Evolutionary conservation across 1,139 yeast species (phyloP), one percentile per base, ranked within the genome.

Genomic region (Candida smagusa): DNA sequence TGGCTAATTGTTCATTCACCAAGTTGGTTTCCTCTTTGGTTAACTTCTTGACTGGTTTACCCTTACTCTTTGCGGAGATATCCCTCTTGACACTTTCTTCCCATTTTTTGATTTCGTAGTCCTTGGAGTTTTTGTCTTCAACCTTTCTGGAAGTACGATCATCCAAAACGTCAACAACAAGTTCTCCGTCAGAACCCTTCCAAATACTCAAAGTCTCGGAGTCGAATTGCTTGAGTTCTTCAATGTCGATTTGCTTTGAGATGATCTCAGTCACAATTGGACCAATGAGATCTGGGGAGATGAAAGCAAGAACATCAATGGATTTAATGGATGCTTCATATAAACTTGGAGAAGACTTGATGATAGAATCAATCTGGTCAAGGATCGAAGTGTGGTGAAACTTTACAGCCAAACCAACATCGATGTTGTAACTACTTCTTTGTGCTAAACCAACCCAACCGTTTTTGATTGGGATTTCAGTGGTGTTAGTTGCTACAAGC

Each of bases 31-130:
- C 96, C 52, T 89, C 97, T 48, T 79, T 84, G 7, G 95, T 73
- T 35, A 83, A 66, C 52, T 83, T 84, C 59, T 74, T 79, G 2
- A 50, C 47, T 4, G 56, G 58, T 30, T 57, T 39, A 5, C 43
- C 48, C 35, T 61, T 60, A 30, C 67, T 68, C 57, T 81, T 82
- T 40, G 71, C 68, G 1, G 84, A 82, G 40, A 88, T 69, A 54
- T 87, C 92, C 47, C 79, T 79, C 50, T 90, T 78, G 33, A 92
- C 75, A 36, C 77, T 76, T 51, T 84, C 90, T 58, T 92, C 98
- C 97, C 98, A 92, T 53, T 86, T 81, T 45, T 77, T 70, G 11
- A 89, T 85, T 50, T 86, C 95, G 54, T 86, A 87, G 52, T 89
- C 96, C 53, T 80, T 87, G 3, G 84, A 63, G 54, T 86, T 86